Evolutionary conservation across 2,329 filamentous ascomycete genomes (phyloP).

Genomic region (Fusarium protoensiforme): DNA sequence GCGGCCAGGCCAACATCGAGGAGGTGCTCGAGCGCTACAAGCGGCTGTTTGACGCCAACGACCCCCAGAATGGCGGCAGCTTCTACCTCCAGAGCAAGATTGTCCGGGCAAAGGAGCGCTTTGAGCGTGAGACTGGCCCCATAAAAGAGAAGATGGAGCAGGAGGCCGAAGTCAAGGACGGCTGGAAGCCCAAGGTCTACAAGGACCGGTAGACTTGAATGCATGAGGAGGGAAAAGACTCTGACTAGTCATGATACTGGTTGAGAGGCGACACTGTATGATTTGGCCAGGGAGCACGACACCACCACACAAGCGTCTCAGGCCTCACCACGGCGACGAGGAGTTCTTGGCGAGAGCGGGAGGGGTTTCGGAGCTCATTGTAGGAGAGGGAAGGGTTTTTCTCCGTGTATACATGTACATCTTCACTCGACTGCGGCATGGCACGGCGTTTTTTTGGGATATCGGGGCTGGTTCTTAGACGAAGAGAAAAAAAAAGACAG

Average conservation of each 20-base stretch:
- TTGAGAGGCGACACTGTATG: constrained; percentile 29
- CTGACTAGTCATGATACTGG: not conserved
- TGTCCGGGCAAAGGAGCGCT: constrained; percentile 86
- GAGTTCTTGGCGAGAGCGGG: constrained; percentile 21
- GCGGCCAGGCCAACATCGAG: constrained; percentile 81
- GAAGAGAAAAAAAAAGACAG: constrained; percentile 43
- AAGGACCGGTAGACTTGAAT: constrained; percentile 74
- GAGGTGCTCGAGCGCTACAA: constrained; percentile 90
- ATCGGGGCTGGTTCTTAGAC: constrained; percentile 46
- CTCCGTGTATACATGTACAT: constrained; percentile 57
- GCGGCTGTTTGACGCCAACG: constrained; percentile 92
- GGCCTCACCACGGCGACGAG: constrained; percentile 4
- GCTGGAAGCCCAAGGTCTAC: constrained; percentile 95
- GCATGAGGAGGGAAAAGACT: not conserved
- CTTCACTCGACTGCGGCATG: constrained; percentile 66
- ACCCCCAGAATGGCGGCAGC: constrained; percentile 94
- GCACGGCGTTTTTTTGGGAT: constrained; percentile 59
- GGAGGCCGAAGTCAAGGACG: constrained; percentile 83
- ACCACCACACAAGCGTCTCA: not conserved
- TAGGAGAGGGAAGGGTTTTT: constrained; percentile 19
- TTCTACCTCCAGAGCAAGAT: constrained; percentile 99
- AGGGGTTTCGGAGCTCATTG: constrained; percentile 26
- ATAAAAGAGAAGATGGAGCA: constrained; percentile 75
- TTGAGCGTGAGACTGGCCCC: constrained; percentile 86
- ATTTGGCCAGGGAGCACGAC: constrained; percentile 19